Evolutionary conservation across 129 eudicot species (phyloP), one percentile per base, ranked within the genome.

Genomic region (Centrapalus pauciflorus): DNA sequence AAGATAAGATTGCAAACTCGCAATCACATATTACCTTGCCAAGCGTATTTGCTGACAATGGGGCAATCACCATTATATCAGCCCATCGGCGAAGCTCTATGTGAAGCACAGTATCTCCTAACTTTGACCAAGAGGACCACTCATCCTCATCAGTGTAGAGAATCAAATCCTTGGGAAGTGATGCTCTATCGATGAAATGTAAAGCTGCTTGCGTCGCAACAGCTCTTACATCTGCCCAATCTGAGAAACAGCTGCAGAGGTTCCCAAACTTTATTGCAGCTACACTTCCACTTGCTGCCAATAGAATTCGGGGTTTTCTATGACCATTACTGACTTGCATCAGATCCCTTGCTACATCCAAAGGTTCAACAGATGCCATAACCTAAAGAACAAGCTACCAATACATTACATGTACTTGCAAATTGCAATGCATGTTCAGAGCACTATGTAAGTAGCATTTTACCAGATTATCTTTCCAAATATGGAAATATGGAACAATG

Each of bases 71-170:
- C 96, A 92, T 81, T 27, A 88, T 70, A 78, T 92, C 95, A 51
- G 98, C 98, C 96, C 98, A 92, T 28, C 82, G 82, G 6, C 98
- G 85, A 23, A 92, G 85, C 88, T 92, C 96, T 59, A 88, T 82
- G 74, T 92, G 98, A 32, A 92, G 91, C 66, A 92, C 96, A 11
- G 32, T 70, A 24, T 88, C 98, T 20, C 98, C 98, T 2, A 88
- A 81, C 73, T 78, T 92, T 17, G 74, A 74, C 98, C 98, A 92
- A 43, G 75, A 65, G 38, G 95, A 77, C 96, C 96, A 92, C 76
- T 88, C 96, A 59, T 92, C 84, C 61, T 92, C 91, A 70, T 92
- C 98, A 0, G 98, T 83, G 57, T 92, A 88, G 59, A 92, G 85
- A 67, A 41, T 49, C 14, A 92, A 73, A 66, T 85, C 85, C 55